Evolutionary conservation across 179 eudicot species (phyloP).

Genomic region (Vitellaria paradoxa): DNA sequence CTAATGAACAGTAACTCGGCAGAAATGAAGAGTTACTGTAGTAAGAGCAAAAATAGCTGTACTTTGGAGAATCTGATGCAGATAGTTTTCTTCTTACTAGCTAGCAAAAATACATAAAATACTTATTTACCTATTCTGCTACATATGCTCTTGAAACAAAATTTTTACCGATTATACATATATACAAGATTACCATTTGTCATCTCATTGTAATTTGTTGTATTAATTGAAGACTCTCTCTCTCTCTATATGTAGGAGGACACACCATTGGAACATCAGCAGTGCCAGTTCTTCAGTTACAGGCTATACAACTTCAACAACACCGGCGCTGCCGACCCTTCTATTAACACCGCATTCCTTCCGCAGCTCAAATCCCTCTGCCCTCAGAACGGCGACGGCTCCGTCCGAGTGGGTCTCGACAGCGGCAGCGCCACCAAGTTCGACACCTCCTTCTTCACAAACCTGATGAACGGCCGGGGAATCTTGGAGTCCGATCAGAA

Average conservation of each 20-base stretch:
- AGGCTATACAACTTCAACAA: conserved; percentile 38
- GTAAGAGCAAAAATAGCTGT: too few relatives aligned
- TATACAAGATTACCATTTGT: too few relatives aligned
- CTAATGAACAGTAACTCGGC: too few relatives aligned
- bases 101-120: too few relatives aligned
- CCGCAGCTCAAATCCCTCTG: conserved; percentile 33
- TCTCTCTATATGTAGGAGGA: conserved; percentile 31
- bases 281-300: conserved; percentile 37
- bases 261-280: conserved; percentile 46
- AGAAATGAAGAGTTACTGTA: too few relatives aligned
- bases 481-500: conserved; percentile 45
- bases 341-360: conserved; percentile 35
- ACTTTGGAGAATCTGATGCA: too few relatives aligned
- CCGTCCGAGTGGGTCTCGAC: conserved; percentile 35
- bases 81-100: too few relatives aligned
- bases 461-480: conserved; percentile 35
- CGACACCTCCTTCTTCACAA: conserved; percentile 34
- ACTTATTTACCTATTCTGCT: too few relatives aligned
- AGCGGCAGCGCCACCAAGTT: conserved; percentile 30
- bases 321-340: conserved; percentile 28
- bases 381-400: conserved; percentile 28
- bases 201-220: neutral
- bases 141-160: too few relatives aligned
- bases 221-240: too few relatives aligned
- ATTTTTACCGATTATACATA: too few relatives aligned